Percentiles rank a stretch among this genome's conserved stretches.
These are phyloP conservation scores for Calonectria hawksworthii DNA, from an alignment of 2,329 filamentous ascomycete species.

Conservation along the genomic window DNA sequence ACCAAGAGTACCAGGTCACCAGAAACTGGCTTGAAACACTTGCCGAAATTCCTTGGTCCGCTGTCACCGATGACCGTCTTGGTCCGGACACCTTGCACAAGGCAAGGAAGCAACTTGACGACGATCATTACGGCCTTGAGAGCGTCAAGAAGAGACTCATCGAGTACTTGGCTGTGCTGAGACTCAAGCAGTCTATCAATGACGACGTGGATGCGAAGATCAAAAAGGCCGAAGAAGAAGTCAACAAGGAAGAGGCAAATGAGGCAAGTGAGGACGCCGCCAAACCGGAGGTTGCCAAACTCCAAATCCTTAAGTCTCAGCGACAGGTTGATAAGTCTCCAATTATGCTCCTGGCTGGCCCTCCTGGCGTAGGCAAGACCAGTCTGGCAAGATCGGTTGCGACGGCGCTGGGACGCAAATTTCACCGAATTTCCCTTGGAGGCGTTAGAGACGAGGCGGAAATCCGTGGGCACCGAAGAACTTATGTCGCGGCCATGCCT, in stretches of 20 bases:
- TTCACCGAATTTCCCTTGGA: conserved; percentile 96
- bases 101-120: conserved; percentile 91
- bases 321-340: conserved; percentile 95
- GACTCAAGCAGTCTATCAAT: conserved; percentile 93
- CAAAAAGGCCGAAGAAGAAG: conserved; percentile 73
- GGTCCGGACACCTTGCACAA: conserved; percentile 82
- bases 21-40: conserved; percentile 95
- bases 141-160: conserved; percentile 97
- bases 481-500: conserved; percentile 99
- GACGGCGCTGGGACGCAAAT: conserved; percentile 91
- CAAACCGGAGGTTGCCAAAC: conserved; percentile 67
- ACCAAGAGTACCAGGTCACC: conserved; percentile 95
- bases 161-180: conserved; percentile 96
- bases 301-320: conserved; percentile 83
- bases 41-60: conserved; percentile 93
- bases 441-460: conserved; percentile 97
- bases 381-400: conserved; percentile 95
- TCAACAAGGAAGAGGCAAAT: conserved; percentile 44
- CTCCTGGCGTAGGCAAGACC: conserved; percentile 96
- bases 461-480: conserved; percentile 93
- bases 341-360: conserved; percentile 92
- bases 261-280: conserved; percentile 45
- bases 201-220: conserved; percentile 86
- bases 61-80: conserved; percentile 86
- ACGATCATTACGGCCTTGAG: conserved; percentile 96